Percentiles rank a stretch among this genome's conserved stretches.
phyloP scores from a whole-genome alignment of 2,329 filamentous ascomycete genomes.

The Colletotrichum camelliae region DNA sequence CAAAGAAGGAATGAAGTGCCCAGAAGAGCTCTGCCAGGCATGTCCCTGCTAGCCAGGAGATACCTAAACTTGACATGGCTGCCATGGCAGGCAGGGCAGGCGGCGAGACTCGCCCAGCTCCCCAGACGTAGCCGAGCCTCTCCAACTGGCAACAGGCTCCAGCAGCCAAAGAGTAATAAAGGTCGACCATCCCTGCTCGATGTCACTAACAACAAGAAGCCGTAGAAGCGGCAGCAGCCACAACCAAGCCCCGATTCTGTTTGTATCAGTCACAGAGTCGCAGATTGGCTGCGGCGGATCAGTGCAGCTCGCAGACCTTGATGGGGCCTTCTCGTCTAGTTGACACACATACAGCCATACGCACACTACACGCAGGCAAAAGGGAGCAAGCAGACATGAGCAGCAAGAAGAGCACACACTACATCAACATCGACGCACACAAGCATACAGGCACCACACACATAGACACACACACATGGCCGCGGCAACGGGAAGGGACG shows the following conservation, averaged over 20 bases:
- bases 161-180: not conserved
- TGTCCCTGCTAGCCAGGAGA: not conserved
- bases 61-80: not conserved
- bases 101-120: not conserved
- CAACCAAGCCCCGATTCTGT: slow-evolving; percentile 11
- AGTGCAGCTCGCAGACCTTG: not conserved
- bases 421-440: slow-evolving; percentile 20
- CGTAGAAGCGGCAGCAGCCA: not conserved
- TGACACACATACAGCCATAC: not conserved
- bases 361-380: not conserved
- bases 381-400: not conserved
- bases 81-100: not conserved
- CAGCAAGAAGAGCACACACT: not conserved
- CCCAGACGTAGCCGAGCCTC: not conserved
- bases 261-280: not conserved
- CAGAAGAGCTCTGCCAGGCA: not conserved
- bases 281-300: slow-evolving; percentile 5
- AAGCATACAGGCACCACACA: slow-evolving; percentile 25
- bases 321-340: not conserved
- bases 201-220: not conserved
- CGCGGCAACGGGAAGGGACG: slow-evolving; percentile 16
- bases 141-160: not conserved
- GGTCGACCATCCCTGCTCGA: not conserved
- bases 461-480: slow-evolving; percentile 25
- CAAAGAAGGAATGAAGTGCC: not conserved